Conservation (phyloP, 2,329 filamentous ascomycete genomes). For the Tolypocladium endophyticum region DNA sequence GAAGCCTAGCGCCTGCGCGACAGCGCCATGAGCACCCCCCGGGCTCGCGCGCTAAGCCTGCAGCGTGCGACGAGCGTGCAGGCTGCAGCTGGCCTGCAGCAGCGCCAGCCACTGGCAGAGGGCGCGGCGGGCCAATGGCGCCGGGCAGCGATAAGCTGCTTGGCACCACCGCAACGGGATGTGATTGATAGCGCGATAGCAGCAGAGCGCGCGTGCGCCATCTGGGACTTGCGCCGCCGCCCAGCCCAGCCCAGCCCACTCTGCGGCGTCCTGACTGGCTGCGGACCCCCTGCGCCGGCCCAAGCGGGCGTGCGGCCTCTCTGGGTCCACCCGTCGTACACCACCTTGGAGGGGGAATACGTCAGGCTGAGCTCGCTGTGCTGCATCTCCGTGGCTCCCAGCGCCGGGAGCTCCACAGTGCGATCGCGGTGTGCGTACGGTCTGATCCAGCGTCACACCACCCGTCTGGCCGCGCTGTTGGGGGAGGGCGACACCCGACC, state of each 20-base stretch:
- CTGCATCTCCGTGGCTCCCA: not conserved
- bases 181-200: not conserved
- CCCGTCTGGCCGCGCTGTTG: not conserved
- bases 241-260: not conserved
- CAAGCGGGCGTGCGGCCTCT: slow-evolving; percentile 2
- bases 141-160: slow-evolving; percentile 1
- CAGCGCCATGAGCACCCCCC: not conserved
- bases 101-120: not conserved
- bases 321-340: not conserved
- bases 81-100: slow-evolving; percentile 1
- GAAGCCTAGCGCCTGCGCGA: not conserved
- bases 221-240: not conserved
- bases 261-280: not conserved
- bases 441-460: not conserved
- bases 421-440: not conserved
- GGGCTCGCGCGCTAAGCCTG: not conserved
- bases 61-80: not conserved
- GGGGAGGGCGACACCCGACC: not conserved
- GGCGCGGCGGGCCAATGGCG: not conserved
- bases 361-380: not conserved
- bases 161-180: not conserved
- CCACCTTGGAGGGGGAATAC: not conserved
- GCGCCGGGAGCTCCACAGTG: not conserved
- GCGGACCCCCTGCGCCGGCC: not conserved
- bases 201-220: not conserved